Evolutionary conservation across 2,329 filamentous ascomycete species (phyloP), one percentile per base, ranked within the genome.

Genomic region (Magnaporthiopsis rhizophila): DNA sequence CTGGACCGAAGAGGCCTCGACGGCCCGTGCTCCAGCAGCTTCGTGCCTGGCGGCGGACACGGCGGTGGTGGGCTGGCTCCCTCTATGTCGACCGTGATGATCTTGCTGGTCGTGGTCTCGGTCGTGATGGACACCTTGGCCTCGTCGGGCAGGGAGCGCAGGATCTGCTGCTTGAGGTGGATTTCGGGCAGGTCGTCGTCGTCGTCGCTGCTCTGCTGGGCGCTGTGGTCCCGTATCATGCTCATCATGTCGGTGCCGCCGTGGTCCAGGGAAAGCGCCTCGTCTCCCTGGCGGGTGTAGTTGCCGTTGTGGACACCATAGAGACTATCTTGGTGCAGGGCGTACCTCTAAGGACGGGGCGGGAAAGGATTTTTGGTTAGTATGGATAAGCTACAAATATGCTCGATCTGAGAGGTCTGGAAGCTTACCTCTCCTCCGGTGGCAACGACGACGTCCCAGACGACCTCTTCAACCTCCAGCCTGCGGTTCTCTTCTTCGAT

Each of bases 391-490:
- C 28, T 18, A n/a, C 3, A 12, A 1, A 26, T 18, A n/a, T 18
- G 11, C 18, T 28, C 21, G n/a, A 28, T 11, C 11, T 26, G 56
- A 26, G 9, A 12, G 26, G 13, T 9, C n/a, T 11, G 28, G 3
- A 28, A 28, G 34, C 62, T 50, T 45, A 63, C 62, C 56, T 63
- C 62, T 38, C 62, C 78, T 11, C 84, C 84, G 69, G 83, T 81
- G 21, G 88, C 75, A 0, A 89, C 83, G 9, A 89, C 85, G 3
- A 89, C 82, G 69, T 89, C 87, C 86, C 87, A 89, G 11, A 89
- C 77, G 2, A 85, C 74, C 66, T 88, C 83, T 65, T 87, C 84
- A 24, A 78, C 77, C 13, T 76, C 76, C 9, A 80, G 74, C 1
- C 78, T 76, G 30, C 77, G 75, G 8, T 72, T 74, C 68, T 86